phyloP scores from a whole-genome alignment of 306 rosid genomes.

The Dalbergia cultrata region DNA sequence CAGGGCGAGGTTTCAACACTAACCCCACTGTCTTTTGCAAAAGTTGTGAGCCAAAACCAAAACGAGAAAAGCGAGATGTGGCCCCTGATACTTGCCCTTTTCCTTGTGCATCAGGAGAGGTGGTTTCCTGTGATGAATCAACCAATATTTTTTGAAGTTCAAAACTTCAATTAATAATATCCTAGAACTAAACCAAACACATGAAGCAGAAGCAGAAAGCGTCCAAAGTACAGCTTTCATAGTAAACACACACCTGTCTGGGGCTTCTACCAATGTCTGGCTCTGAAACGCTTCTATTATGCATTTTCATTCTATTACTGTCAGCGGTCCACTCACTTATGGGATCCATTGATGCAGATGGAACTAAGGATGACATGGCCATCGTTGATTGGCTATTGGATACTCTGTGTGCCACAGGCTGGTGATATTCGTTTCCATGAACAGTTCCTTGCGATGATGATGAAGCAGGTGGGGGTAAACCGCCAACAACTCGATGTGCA shows the following conservation, averaged over 20 bases:
- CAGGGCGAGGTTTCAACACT: slow-evolving; percentile 79
- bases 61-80: slow-evolving; percentile 75
- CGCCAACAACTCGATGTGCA: slow-evolving; percentile 95
- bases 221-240: slow-evolving; percentile 24
- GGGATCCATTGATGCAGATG: slow-evolving; percentile 90
- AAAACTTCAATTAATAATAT: slow-evolving; percentile 23
- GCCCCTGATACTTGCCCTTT: slow-evolving; percentile 67
- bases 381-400: slow-evolving; percentile 83
- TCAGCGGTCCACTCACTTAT: slow-evolving; percentile 79
- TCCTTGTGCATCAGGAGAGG: slow-evolving; percentile 63
- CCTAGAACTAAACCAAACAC: slow-evolving; percentile 27
- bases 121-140: slow-evolving; percentile 57
- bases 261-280: slow-evolving; percentile 90
- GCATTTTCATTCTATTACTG: slow-evolving; percentile 62
- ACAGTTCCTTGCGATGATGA: slow-evolving; percentile 60
- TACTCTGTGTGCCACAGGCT: slow-evolving; percentile 63
- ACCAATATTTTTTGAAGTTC: slow-evolving; percentile 46
- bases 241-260: slow-evolving; percentile 68
- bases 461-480: slow-evolving; percentile 89
- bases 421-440: slow-evolving; percentile 66
- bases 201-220: slow-evolving; percentile 29
- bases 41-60: slow-evolving; percentile 85
- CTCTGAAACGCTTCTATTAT: slow-evolving; percentile 93
- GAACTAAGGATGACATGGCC: slow-evolving; percentile 85
- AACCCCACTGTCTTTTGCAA: slow-evolving; percentile 82